phyloP scores from a whole-genome alignment of 2,329 filamentous ascomycete genomes.

The Fusarium floridanum region DNA sequence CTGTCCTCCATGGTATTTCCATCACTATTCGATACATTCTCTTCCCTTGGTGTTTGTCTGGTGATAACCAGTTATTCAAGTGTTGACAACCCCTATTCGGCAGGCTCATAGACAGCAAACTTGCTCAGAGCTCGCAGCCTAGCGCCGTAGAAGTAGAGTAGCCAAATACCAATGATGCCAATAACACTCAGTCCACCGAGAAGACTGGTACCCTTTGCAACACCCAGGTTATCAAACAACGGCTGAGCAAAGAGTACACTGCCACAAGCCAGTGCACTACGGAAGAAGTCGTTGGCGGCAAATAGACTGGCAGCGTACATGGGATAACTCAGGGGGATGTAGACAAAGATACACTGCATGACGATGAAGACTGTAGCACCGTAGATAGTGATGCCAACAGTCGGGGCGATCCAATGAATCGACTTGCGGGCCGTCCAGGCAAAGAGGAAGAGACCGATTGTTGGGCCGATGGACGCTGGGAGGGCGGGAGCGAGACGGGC shows the following conservation, averaged over 20 bases:
- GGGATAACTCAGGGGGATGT: constrained; percentile 68
- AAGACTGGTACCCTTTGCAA: constrained; percentile 68
- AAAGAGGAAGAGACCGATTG: constrained; percentile 72
- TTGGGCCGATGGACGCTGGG: constrained; percentile 63
- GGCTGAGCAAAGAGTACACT: constrained; percentile 72
- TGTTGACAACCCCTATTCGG: constrained; percentile 16
- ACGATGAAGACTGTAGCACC: constrained; percentile 65
- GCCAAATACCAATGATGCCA: constrained; percentile 70
- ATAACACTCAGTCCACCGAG: constrained; percentile 68
- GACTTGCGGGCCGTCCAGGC: constrained; percentile 67
- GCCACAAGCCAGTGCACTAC: constrained; percentile 69
- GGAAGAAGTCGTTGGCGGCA: constrained; percentile 71
- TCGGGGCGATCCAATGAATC: constrained; percentile 68
- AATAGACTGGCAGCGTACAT: constrained; percentile 70
- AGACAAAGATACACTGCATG: constrained; percentile 72
- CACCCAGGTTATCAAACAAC: constrained; percentile 70
- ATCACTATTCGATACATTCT: constrained; percentile 1
- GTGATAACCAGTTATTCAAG: background rate
- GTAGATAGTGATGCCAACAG: constrained; percentile 70
- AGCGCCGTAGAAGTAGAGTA: constrained; percentile 69
- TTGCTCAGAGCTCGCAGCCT: constrained; percentile 67
- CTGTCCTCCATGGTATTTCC: constrained; percentile 27
- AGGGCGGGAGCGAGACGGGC: constrained; percentile 68
- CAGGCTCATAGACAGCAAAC: constrained; percentile 61
- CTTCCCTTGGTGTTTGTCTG: background rate